These are phyloP conservation scores for Skeletonema marinoi DNA, from an alignment of 108 stramenopile species.

Conservation along the genomic window DNA sequence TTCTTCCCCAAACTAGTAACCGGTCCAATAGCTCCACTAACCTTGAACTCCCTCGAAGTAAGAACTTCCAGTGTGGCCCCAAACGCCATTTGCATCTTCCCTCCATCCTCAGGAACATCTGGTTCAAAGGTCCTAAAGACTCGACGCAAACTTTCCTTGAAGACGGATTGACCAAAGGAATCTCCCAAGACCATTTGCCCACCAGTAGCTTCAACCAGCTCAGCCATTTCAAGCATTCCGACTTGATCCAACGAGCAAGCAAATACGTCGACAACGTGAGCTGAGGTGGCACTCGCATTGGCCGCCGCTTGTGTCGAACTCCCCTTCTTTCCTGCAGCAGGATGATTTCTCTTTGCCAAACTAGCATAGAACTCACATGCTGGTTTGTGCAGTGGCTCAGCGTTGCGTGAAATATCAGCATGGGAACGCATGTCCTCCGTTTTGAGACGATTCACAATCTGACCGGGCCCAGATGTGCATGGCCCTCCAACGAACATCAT, in stretches of 20 bases:
- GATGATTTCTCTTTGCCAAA: constrained; percentile 57
- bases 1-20: constrained; percentile 89
- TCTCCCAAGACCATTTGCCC: constrained; percentile 98
- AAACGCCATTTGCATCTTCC: constrained; percentile 92
- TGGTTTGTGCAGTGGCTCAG: constrained; percentile 88
- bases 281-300: constrained; percentile 52
- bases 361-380: constrained; percentile 94
- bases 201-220: constrained; percentile 93
- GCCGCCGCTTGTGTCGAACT: constrained; percentile 34
- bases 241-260: constrained; percentile 98
- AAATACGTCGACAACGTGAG: constrained; percentile 97
- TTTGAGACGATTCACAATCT: constrained; percentile 86
- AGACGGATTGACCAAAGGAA: constrained; percentile 96
- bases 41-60: constrained; percentile 95
- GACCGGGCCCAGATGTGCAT: constrained; percentile 95
- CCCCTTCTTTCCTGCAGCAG: constrained; percentile 43
- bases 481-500: constrained; percentile 98
- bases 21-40: constrained; percentile 85
- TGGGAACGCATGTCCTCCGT: constrained; percentile 93
- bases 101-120: constrained; percentile 87
- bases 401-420: constrained; percentile 90
- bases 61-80: constrained; percentile 92
- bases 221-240: constrained; percentile 96
- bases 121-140: constrained; percentile 90
- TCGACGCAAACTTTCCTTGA: constrained; percentile 96